Conservation (phyloP, 805 yeast genomes). For the Brettanomyces naardenensis region DNA sequence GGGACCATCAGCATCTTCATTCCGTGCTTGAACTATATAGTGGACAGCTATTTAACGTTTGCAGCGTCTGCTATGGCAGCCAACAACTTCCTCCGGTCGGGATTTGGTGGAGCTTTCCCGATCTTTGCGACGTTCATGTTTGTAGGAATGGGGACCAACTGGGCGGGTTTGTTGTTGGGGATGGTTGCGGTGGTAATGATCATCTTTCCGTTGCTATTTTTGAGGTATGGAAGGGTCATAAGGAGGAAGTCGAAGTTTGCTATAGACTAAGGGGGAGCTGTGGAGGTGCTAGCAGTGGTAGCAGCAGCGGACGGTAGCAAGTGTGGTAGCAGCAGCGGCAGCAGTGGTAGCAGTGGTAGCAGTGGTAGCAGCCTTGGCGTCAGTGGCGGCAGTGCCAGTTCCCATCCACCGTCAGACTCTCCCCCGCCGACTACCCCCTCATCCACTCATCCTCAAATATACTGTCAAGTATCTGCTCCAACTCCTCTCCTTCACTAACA, state of each 20-base stretch:
- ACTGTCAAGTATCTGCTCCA: too few relatives aligned
- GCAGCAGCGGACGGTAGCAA: too few relatives aligned
- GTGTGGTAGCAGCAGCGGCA: too few relatives aligned
- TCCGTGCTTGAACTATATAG: conserved; percentile 61
- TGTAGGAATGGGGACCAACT: conserved; percentile 55
- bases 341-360: too few relatives aligned
- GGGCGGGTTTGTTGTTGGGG: conserved; percentile 75
- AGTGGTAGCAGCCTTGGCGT: too few relatives aligned
- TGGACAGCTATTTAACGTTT: conserved; percentile 60
- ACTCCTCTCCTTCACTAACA: too few relatives aligned
- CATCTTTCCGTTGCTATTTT: conserved; percentile 65
- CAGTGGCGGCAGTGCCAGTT: too few relatives aligned
- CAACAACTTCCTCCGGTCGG: conserved; percentile 61
- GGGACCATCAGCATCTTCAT: conserved; percentile 65
- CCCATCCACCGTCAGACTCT: too few relatives aligned
- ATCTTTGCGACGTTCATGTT: conserved; percentile 70
- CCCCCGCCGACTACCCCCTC: too few relatives aligned
- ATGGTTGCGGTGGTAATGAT: conserved; percentile 46
- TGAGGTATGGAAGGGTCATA: conserved; percentile 46
- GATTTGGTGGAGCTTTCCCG: conserved; percentile 46
- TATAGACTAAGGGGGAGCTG: conserved; percentile 24
- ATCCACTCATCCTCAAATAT: too few relatives aligned
- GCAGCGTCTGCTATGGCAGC: conserved; percentile 79
- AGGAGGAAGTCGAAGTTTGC: conserved; percentile 57
- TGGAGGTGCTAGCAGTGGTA: too few relatives aligned